Percentiles rank a stretch among this genome's conserved stretches.
Evolutionary conservation across 192 early-diverging fungal genomes (phyloP).

Genomic region (Dissophora globulifera): DNA sequence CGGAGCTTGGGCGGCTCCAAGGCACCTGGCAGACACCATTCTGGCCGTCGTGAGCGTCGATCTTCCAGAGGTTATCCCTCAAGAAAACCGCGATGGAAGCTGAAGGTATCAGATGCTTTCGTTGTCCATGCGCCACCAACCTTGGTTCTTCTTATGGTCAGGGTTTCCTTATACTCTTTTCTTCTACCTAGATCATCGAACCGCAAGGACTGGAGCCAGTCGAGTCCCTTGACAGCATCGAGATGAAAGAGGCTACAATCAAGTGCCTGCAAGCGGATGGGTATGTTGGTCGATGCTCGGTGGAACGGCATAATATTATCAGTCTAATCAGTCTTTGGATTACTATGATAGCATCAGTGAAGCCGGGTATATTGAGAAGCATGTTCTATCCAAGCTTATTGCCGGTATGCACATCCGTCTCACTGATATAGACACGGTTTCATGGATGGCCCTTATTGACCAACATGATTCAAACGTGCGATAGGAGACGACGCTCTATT

Average conservation of each 20-base stretch:
- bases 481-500: conserved; percentile 29
- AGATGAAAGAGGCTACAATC: conserved; percentile 18
- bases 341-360: neutral
- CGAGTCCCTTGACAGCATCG: conserved; percentile 1
- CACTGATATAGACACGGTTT: too few species aligned
- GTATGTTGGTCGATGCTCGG: conserved; percentile 6
- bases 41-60: neutral
- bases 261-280: conserved; percentile 13
- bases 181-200: conserved; percentile 14
- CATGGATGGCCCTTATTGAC: too few species aligned
- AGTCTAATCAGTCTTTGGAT: too few species aligned
- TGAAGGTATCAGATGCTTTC: conserved; percentile 11
- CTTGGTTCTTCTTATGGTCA: neutral
- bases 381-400: neutral
- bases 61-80: neutral
- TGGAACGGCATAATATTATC: too few species aligned
- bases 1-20: neutral
- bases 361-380: conserved; percentile 15
- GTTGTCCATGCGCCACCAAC: neutral
- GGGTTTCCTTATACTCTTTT: neutral
- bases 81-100: conserved; percentile 8
- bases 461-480: too few species aligned
- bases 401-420: neutral
- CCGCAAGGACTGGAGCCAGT: conserved; percentile 10
- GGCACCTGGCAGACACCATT: neutral